Evolutionary conservation across 495 filamentous ascomycete species (phyloP), one percentile per base, ranked within the genome.

Genomic region (Xylaria palmicola): DNA sequence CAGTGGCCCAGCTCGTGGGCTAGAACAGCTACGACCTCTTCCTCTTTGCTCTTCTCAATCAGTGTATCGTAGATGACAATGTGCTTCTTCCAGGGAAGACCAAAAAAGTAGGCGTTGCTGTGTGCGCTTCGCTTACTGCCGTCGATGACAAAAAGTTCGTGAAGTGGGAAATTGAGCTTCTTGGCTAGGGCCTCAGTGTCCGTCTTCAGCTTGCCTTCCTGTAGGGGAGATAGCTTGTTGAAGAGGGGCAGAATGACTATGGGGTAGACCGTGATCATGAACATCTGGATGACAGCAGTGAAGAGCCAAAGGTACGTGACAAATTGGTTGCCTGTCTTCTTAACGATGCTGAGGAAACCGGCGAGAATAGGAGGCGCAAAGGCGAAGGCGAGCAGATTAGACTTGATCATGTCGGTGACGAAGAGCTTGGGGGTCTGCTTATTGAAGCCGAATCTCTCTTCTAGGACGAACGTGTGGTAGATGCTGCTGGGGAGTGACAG

Each of bases 241-340:
- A 98, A 98, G 62, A 98, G 76, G 1, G 94, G 94, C 59, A 98
- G 79, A 67, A 98, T 98, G 56, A 87, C 85, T 62, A 97, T 91
- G 0, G 94, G 94, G 75, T 98, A 98, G 74, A 96, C 89, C 41
- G 94, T 96, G 61, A 97, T 96, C 74, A 90, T 91, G 72, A 94
- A 92, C 62, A 96, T 80, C 78, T 97, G 93, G 32, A 98, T 83
- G 47, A 84, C 86, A 58, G 96, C 83, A 60, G 87, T 88, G 68
- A 98, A 98, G 43, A 96, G 74, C 93, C 93, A 98, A 62, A 97
- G 85, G 68, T 97, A 98, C 78, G 93, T 95, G 83, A 97, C 97
- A 81, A 98, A 98, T 72, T 86, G 84, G 69, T 83, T 88, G 48
- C 93, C 94, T 30, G 94, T 96, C 75, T 87, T 89, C 75, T 97